A percentile compares a stretch with the other conserved stretches of the same genome.
These are phyloP conservation scores for Carnegiea gigantea DNA, from an alignment of 179 eudicot species.

Conservation along the genomic window DNA sequence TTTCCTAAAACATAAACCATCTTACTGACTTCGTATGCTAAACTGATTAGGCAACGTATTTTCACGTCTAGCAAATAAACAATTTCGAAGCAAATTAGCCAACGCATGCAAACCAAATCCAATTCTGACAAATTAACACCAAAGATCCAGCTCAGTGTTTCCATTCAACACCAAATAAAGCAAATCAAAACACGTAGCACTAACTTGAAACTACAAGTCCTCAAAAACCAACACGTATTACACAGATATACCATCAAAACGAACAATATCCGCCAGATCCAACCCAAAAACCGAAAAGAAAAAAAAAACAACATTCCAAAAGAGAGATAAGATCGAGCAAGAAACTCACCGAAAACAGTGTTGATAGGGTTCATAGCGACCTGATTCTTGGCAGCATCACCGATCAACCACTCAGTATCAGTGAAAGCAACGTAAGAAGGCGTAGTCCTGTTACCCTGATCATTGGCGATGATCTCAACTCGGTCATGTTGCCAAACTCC, in stretches of 20 bases:
- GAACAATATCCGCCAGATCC: background rate
- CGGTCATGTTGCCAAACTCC: constrained; percentile 27
- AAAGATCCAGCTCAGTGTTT: background rate
- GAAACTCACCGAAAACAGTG: constrained; percentile 17
- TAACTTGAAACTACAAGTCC: background rate
- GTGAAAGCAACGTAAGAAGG: constrained; percentile 29
- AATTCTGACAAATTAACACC: background rate
- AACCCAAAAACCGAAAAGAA: background rate
- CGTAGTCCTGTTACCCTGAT: constrained; percentile 24
- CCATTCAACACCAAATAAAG: background rate
- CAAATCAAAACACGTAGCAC: background rate
- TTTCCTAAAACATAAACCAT: background rate
- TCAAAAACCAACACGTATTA: background rate
- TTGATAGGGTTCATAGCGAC: constrained; percentile 28
- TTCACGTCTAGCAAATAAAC: background rate
- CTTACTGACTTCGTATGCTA: background rate
- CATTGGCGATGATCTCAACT: constrained; percentile 26
- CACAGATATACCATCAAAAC: background rate
- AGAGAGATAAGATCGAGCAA: background rate
- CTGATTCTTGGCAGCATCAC: constrained; percentile 23
- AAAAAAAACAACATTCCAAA: background rate
- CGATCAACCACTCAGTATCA: constrained; percentile 19
- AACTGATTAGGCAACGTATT: background rate
- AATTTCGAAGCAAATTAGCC: background rate
- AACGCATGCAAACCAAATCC: background rate